A percentile compares a stretch with the other conserved stretches of the same genome.
These are phyloP conservation scores for Rhododendron kiyosumense DNA, from an alignment of 148 eudicot genomes.

Conservation along the genomic window DNA sequence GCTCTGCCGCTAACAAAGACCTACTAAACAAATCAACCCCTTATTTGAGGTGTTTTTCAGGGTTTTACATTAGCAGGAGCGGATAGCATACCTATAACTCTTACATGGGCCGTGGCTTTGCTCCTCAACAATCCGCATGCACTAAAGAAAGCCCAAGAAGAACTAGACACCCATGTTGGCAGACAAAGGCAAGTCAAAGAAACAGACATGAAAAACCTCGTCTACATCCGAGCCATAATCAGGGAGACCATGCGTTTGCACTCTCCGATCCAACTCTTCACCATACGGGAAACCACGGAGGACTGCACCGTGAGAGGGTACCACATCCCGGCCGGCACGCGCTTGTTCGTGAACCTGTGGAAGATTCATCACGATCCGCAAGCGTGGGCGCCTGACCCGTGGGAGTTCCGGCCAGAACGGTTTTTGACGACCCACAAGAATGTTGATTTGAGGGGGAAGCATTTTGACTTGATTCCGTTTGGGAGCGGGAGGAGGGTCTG, in stretches of 20 bases:
- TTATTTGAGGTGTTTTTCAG: not conserved
- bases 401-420: not conserved
- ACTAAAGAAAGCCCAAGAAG: not conserved
- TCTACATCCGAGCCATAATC: not conserved
- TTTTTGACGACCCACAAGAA: not conserved
- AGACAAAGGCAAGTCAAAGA: not conserved
- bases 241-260: not conserved
- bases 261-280: not conserved
- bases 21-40: not conserved
- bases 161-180: not conserved
- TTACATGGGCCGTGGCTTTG: not conserved
- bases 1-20: too few species aligned
- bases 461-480: not conserved
- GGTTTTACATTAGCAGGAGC: not conserved
- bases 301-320: not conserved
- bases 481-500: not conserved
- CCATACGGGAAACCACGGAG: not conserved
- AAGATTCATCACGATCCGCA: not conserved
- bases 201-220: not conserved
- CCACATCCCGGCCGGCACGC: not conserved
- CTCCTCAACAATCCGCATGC: not conserved
- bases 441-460: not conserved
- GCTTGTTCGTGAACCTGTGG: not conserved
- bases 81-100: not conserved
- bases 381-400: not conserved